These are phyloP conservation scores for Globisporangium alternatum DNA, from an alignment of 352 stramenopile species.

Conservation along the genomic window DNA sequence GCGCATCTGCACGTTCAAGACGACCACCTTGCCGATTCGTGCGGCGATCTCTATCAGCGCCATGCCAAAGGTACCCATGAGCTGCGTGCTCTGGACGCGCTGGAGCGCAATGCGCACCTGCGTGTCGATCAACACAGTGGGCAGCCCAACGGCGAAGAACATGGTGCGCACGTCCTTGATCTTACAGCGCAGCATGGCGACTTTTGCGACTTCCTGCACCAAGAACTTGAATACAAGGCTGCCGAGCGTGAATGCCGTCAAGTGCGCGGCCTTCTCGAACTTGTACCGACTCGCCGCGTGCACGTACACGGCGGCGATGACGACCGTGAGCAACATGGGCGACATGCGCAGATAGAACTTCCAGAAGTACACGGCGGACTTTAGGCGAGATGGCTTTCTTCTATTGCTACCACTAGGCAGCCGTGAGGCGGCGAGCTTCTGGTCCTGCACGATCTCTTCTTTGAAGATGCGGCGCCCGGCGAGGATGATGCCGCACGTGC, in stretches of 20 bases:
- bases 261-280: background rate
- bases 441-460: slow-evolving; percentile 1
- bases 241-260: slow-evolving; percentile 8
- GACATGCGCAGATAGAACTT: slow-evolving; percentile 1
- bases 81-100: background rate
- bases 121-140: slow-evolving; percentile 23
- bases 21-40: background rate
- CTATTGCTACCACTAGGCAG: background rate
- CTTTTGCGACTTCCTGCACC: slow-evolving; percentile 14
- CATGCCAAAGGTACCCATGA: slow-evolving; percentile 5
- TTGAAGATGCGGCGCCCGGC: background rate
- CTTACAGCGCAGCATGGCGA: slow-evolving; percentile 3
- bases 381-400: background rate
- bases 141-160: slow-evolving; percentile 15
- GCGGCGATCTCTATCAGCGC: slow-evolving; percentile 7
- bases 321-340: slow-evolving; percentile 3
- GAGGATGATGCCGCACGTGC: slow-evolving; percentile 2
- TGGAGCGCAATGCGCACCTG: slow-evolving; percentile 22
- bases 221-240: slow-evolving; percentile 11
- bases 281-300: slow-evolving; percentile 2
- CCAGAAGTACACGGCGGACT: background rate
- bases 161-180: slow-evolving; percentile 14
- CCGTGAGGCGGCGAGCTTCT: background rate
- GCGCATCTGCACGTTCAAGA: slow-evolving; percentile 1
- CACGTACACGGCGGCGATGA: slow-evolving; percentile 4